Evolutionary conservation across 192 early-diverging fungal genomes (phyloP), one percentile per base, ranked within the genome.

Genomic region (Coemansia sp.): DNA sequence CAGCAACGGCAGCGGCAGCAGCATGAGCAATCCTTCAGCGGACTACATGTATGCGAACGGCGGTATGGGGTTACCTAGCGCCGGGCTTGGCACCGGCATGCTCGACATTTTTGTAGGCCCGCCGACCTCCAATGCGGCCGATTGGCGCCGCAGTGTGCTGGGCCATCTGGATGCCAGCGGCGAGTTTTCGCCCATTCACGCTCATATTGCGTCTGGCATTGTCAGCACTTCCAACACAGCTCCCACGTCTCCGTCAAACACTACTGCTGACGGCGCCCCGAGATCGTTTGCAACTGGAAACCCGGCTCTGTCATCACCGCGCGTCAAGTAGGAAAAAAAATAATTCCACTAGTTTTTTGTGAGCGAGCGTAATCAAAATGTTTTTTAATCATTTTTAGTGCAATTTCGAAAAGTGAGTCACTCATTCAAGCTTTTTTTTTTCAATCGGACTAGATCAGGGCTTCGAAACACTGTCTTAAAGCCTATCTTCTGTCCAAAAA

Each of bases 71-170:
- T 16, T 45, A 14, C 42, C 42, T 45, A 45, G 42, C 42, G 3
- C 42, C 16, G 42, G 42, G 42, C 42, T 45, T 12, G 42, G 25
- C 38, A 60, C 25, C 38, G 61, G 66, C 28, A 56, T 61, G 40
- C 60, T 61, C 2, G 42, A 61, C 32, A 20, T 64, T 32, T 64
- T 56, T 64, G 63, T 54, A 6, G 52, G 56, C 16, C 63, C 40
- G 33, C 60, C 60, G 58, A 65, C 52, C 10, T 56, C 64, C 12
- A 36, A 42, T 22, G 67, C 68, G 36, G 60, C 59, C 14, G 76
- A 68, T 28, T 78, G 76, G 76, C 70, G 74, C 0, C 68, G 67
- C 40, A 72, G 59, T 38, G 64, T 72, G 69, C 58, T 72, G 57
- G 70, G 67, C 5, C 68, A 63, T 30, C 38, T 73, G 36, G 76